Evolutionary conservation across 345 rosid genomes (phyloP).

Genomic region (Populus pruinosa): DNA sequence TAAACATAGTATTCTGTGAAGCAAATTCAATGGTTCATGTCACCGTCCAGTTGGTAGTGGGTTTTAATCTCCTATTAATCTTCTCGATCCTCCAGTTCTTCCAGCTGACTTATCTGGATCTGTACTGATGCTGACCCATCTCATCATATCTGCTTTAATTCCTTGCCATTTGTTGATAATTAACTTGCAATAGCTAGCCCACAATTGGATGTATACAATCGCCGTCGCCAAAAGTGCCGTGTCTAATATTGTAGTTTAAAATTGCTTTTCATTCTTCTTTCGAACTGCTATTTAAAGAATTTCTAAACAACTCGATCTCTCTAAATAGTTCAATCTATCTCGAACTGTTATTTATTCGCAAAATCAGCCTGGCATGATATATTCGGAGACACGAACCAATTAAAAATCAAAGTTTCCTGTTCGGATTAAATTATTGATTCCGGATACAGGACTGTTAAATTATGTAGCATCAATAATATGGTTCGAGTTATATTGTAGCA

Average conservation of each 20-base stretch:
- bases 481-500: neutral
- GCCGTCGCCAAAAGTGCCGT: neutral
- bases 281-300: neutral
- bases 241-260: neutral
- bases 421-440: too few species aligned
- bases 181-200: neutral
- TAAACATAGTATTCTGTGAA: slow-evolving; percentile 3
- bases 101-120: neutral
- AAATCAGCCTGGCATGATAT: neutral
- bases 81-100: neutral
- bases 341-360: neutral
- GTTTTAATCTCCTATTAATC: slow-evolving; percentile 25
- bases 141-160: neutral
- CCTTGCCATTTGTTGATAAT: neutral
- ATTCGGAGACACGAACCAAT: neutral
- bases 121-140: neutral
- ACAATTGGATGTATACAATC: neutral
- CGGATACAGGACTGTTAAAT: too few species aligned
- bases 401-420: neutral
- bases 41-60: slow-evolving; percentile 21
- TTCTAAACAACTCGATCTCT: neutral
- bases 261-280: neutral
- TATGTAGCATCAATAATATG: too few species aligned
- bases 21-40: slow-evolving; percentile 25
- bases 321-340: too few species aligned